Evolutionary conservation across 2,329 filamentous ascomycete genomes (phyloP).

Genomic region (Colletotrichum tofieldiae): DNA sequence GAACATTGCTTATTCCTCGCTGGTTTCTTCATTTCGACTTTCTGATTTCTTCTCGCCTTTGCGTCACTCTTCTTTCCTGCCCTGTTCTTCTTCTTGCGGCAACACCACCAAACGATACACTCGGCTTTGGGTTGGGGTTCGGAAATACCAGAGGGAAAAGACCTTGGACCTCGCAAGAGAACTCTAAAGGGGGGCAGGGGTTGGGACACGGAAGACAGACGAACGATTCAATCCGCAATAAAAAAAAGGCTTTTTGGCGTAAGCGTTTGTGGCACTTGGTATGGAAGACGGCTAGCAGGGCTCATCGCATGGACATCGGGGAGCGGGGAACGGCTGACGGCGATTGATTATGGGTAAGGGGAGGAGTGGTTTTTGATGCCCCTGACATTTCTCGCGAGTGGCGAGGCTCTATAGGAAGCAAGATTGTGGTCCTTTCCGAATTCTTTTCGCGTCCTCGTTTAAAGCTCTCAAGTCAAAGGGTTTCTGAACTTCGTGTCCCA

Average conservation of each 20-base stretch:
- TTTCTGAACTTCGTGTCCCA: neutral
- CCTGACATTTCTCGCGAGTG: neutral
- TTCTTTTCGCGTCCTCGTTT: neutral
- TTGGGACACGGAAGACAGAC: neutral
- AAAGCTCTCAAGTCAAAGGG: neutral
- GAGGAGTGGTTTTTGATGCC: neutral
- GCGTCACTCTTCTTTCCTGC: neutral
- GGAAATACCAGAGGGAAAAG: neutral
- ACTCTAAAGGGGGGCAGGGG: neutral
- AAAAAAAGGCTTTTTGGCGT: neutral
- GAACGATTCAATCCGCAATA: neutral
- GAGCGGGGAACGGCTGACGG: neutral
- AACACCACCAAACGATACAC: neutral
- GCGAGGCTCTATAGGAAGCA: neutral
- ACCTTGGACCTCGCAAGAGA: neutral
- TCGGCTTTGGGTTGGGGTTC: neutral
- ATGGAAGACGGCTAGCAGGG: conserved; percentile 9
- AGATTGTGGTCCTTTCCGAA: too few species aligned
- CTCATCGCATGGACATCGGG: conserved; percentile 4
- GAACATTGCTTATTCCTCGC: neutral
- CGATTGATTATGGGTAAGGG: neutral
- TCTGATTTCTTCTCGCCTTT: neutral
- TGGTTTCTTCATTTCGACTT: neutral
- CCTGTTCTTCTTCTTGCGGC: neutral
- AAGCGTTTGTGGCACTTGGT: neutral